A percentile compares a stretch with the other conserved stretches of the same genome.
Evolutionary conservation across 805 yeast species (phyloP).

Genomic region (Starmerella powellii): DNA sequence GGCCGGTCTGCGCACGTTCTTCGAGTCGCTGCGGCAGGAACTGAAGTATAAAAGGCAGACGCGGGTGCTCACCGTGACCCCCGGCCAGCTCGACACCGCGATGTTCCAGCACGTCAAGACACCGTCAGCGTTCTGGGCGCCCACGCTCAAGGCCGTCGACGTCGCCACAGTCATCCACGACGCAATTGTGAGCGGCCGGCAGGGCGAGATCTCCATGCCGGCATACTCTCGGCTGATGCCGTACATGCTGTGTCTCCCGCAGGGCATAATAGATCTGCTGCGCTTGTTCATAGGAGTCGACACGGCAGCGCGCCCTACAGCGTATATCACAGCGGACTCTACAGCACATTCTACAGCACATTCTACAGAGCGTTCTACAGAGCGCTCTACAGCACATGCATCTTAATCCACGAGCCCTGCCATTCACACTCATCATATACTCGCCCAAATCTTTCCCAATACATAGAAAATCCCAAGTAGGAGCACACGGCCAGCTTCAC

Average conservation of each 20-base stretch:
- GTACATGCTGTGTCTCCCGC: slow-evolving; percentile 45
- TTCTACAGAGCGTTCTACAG: neutral
- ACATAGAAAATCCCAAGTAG: too few species aligned
- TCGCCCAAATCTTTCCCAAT: too few species aligned
- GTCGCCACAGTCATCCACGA: slow-evolving; percentile 45
- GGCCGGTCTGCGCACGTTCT: slow-evolving; percentile 62
- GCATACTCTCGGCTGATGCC: slow-evolving; percentile 61
- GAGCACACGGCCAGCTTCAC: too few species aligned
- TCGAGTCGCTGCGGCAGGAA: slow-evolving; percentile 56
- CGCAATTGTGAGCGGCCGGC: slow-evolving; percentile 19
- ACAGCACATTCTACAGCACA: too few species aligned
- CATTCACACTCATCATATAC: too few species aligned
- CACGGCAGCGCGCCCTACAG: too few species aligned
- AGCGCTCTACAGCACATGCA: too few species aligned
- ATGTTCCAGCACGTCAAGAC: slow-evolving; percentile 58
- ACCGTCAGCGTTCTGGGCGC: slow-evolving; percentile 59
- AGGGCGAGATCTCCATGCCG: slow-evolving; percentile 58
- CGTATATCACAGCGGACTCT: too few species aligned
- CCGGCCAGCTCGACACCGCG: slow-evolving; percentile 62
- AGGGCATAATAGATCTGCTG: slow-evolving; percentile 47
- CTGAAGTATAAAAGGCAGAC: slow-evolving; percentile 34
- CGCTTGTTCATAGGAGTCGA: slow-evolving; percentile 56
- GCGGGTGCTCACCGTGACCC: slow-evolving; percentile 59
- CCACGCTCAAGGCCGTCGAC: slow-evolving; percentile 50
- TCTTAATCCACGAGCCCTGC: too few species aligned